phyloP scores from a whole-genome alignment of 257 asterid genomes.

The Voacanga thouarsii region DNA sequence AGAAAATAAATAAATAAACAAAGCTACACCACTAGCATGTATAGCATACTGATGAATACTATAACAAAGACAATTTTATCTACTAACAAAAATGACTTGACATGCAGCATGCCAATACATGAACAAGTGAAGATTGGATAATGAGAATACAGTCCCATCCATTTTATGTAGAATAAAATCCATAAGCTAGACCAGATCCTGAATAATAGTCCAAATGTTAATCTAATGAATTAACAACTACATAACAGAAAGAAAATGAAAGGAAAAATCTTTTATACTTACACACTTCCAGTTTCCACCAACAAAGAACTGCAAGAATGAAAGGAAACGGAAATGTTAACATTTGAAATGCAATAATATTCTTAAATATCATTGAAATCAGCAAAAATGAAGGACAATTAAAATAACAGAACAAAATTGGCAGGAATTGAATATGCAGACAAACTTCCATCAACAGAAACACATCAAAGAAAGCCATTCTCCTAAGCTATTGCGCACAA shows the following conservation, averaged over 20 bases:
- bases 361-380: not conserved
- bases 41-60: not conserved
- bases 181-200: not conserved
- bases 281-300: constrained; percentile 99
- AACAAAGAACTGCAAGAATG: constrained; percentile 89
- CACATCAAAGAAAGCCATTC: not conserved
- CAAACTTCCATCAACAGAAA: not conserved
- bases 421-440: not conserved
- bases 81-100: not conserved
- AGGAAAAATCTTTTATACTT: constrained; percentile 34
- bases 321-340: constrained; percentile 13
- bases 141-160: not conserved
- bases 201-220: not conserved
- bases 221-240: not conserved
- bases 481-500: not conserved
- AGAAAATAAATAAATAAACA: not conserved
- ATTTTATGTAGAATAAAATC: not conserved
- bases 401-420: not conserved
- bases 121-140: not conserved
- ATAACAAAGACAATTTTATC: too few species aligned
- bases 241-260: not conserved
- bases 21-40: not conserved
- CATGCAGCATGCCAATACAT: not conserved
- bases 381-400: not conserved
- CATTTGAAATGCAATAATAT: constrained; percentile 4